Percentiles rank a stretch among this genome's conserved stretches.
Evolutionary conservation across 257 asterid genomes (phyloP).

Genomic region (Solanum sparsipilum): DNA sequence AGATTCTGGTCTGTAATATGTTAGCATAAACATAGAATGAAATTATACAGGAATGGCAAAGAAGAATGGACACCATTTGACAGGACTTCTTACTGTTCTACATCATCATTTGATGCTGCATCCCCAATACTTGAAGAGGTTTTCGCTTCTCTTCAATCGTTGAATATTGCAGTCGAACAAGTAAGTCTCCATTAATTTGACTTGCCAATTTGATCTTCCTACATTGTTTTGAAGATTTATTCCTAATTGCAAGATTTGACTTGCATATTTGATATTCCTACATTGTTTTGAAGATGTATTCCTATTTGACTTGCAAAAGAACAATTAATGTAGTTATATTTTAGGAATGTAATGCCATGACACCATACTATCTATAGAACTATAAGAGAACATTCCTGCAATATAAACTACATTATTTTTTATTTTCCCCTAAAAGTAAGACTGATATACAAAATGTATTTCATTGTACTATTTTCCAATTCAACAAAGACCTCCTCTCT

Average conservation of each 20-base stretch:
- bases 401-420: background rate
- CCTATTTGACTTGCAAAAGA: background rate
- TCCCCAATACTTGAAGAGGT: conserved; percentile 68
- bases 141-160: conserved; percentile 50
- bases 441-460: background rate
- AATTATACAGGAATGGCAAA: conserved; percentile 50
- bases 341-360: background rate
- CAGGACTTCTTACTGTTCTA: conserved; percentile 60
- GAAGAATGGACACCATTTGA: conserved; percentile 90
- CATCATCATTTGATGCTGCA: conserved; percentile 68
- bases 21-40: background rate
- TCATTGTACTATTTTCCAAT: background rate
- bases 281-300: background rate
- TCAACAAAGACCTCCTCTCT: background rate
- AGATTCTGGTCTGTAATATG: background rate
- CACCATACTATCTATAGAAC: background rate
- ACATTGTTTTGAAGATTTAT: background rate
- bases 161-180: conserved; percentile 85
- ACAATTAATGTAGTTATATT: background rate
- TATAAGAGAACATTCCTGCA: background rate
- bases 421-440: background rate
- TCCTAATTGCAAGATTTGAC: background rate
- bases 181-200: conserved; percentile 15
- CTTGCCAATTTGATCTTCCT: background rate
- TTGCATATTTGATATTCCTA: background rate